phyloP scores from a whole-genome alignment of 306 rosid genomes.

The Citrullus mucosospermus region DNA sequence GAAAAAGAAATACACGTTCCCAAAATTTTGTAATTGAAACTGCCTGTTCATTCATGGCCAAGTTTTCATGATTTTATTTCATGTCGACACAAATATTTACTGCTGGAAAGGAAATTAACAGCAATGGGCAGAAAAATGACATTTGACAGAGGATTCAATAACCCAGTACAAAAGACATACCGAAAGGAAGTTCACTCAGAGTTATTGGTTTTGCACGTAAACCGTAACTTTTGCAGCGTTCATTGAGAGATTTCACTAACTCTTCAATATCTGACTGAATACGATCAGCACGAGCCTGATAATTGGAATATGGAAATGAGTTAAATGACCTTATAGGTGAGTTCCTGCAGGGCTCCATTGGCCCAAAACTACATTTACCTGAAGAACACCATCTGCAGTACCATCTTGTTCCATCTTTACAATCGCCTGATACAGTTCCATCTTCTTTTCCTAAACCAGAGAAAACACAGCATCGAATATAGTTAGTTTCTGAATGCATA shows the following conservation, averaged over 20 bases:
- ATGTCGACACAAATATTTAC: neutral
- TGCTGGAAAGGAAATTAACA: neutral
- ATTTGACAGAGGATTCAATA: conserved; percentile 2
- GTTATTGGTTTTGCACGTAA: conserved; percentile 73
- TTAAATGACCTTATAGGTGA: conserved; percentile 7
- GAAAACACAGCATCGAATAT: neutral
- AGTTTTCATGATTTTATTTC: neutral
- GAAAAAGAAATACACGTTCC: neutral
- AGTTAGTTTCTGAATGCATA: neutral
- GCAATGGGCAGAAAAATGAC: neutral
- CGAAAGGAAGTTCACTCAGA: conserved; percentile 87
- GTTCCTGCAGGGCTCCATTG: conserved; percentile 5
- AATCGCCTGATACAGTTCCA: conserved; percentile 82
- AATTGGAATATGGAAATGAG: conserved; percentile 16
- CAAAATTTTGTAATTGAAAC: neutral
- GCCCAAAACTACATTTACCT: conserved; percentile 37
- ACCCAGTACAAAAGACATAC: conserved; percentile 32
- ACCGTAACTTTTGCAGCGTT: conserved; percentile 88
- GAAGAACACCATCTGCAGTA: conserved; percentile 39
- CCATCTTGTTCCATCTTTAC: conserved; percentile 77
- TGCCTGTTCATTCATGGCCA: neutral
- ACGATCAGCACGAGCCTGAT: conserved; percentile 59
- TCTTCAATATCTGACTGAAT: conserved; percentile 72
- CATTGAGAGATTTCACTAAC: conserved; percentile 68
- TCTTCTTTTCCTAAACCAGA: conserved; percentile 33